Conservation (phyloP, 768 basidiomycete species). For the Auriculariales sp. region DNA sequence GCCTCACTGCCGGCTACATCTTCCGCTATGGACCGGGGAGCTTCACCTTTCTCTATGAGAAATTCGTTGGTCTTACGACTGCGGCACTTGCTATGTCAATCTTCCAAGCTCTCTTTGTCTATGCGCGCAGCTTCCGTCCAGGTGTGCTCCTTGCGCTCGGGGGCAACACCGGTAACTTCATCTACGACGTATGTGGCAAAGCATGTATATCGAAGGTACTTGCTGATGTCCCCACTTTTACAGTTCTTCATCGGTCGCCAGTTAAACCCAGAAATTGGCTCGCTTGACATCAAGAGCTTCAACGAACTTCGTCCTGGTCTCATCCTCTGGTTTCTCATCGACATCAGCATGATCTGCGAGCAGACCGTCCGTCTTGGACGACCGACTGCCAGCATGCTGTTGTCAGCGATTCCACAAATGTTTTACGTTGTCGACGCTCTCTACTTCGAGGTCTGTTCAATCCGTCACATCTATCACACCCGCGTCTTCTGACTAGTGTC, state of each 20-base stretch:
- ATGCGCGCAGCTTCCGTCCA: conserved; percentile 49
- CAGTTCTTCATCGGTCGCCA: conserved; percentile 93
- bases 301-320: conserved; percentile 84
- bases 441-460: conserved; percentile 66
- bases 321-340: conserved; percentile 81
- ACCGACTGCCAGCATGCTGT: conserved; percentile 59
- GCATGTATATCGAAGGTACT: not conserved
- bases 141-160: conserved; percentile 74
- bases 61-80: conserved; percentile 81
- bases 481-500: not conserved
- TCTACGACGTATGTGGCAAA: conserved; percentile 86
- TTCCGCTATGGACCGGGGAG: conserved; percentile 59
- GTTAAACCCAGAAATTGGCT: conserved; percentile 75
- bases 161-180: conserved; percentile 76
- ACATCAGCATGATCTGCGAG: conserved; percentile 82
- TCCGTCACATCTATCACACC: conserved; percentile 5
- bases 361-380: conserved; percentile 70
- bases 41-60: conserved; percentile 83
- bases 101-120: conserved; percentile 58
- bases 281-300: conserved; percentile 61
- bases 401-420: conserved; percentile 72
- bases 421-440: conserved; percentile 79
- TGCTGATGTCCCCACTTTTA: not conserved
- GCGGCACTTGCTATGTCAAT: conserved; percentile 69
- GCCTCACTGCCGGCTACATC: conserved; percentile 54